Evolutionary conservation across 768 basidiomycete species (phyloP).

Genomic region (Suillus subaureus): DNA sequence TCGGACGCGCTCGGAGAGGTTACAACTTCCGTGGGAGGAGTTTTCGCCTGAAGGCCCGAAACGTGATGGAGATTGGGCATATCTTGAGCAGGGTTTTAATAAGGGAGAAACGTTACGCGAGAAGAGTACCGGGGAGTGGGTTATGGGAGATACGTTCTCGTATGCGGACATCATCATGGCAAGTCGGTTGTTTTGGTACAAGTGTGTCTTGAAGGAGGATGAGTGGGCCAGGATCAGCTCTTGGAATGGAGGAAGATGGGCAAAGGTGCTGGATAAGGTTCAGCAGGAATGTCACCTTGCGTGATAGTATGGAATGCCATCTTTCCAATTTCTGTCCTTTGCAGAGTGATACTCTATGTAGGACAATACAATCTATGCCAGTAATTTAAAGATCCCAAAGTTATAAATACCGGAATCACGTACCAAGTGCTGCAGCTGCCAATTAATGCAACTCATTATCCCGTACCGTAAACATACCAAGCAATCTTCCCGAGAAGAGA

Average conservation of each 20-base stretch:
- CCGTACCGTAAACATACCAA: no score
- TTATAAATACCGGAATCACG: no score
- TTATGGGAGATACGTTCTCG: constrained; percentile 13
- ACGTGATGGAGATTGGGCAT: constrained; percentile 37
- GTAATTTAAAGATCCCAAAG: no score
- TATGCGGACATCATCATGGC: constrained; percentile 12
- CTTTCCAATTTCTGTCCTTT: no score
- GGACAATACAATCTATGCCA: no score
- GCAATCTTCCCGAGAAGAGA: no score
- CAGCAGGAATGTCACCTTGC: constrained; percentile 1
- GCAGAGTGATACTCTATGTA: no score
- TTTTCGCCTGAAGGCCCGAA: constrained; percentile 33
- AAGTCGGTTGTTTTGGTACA: constrained; percentile 8
- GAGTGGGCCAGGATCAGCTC: constrained; percentile 4
- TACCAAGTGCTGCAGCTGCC: no score
- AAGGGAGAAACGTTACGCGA: neutral
- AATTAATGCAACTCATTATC: no score
- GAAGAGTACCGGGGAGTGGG: constrained; percentile 4
- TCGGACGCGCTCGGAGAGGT: constrained; percentile 25
- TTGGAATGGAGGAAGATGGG: constrained; percentile 10
- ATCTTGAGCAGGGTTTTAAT: constrained; percentile 36
- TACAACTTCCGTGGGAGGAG: constrained; percentile 17
- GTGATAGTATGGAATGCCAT: neutral
- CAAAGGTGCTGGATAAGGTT: constrained; percentile 4
- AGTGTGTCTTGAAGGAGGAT: constrained; percentile 7